phyloP scores from a whole-genome alignment of 768 basidiomycete species.

The Nidula microcarpa region DNA sequence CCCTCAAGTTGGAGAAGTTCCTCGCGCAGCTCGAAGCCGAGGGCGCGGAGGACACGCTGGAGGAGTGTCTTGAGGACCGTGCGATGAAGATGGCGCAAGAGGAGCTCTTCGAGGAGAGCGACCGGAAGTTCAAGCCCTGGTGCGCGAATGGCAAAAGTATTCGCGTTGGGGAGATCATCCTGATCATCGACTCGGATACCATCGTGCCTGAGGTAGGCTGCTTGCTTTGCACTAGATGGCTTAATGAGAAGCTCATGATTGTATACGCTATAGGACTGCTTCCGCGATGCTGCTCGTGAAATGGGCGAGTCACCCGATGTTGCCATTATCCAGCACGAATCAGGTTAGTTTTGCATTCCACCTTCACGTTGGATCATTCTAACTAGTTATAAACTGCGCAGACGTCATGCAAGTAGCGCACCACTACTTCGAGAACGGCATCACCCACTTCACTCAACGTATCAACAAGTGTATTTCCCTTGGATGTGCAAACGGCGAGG shows the following conservation, averaged over 20 bases:
- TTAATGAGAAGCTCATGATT: neutral
- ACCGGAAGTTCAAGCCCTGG: slow-evolving; percentile 59
- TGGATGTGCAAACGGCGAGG: slow-evolving; percentile 77
- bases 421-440: slow-evolving; percentile 89
- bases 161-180: slow-evolving; percentile 73
- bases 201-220: slow-evolving; percentile 61
- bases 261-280: slow-evolving; percentile 55
- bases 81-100: slow-evolving; percentile 74
- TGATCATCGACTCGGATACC: slow-evolving; percentile 80
- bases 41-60: slow-evolving; percentile 34
- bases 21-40: slow-evolving; percentile 42
- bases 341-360: slow-evolving; percentile 35
- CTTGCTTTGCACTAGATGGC: neutral
- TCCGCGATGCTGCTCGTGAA: slow-evolving; percentile 86
- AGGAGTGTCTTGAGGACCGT: slow-evolving; percentile 64
- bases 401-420: slow-evolving; percentile 88
- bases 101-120: slow-evolving; percentile 62
- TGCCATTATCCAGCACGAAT: slow-evolving; percentile 88
- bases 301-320: slow-evolving; percentile 75
- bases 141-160: slow-evolving; percentile 71
- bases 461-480: slow-evolving; percentile 82
- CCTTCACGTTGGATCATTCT: neutral
- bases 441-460: slow-evolving; percentile 86
- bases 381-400: slow-evolving; percentile 8
- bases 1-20: slow-evolving; percentile 56